Evolutionary conservation across 2,329 filamentous ascomycete genomes (phyloP).

Genomic region (Fusarium sp.): DNA sequence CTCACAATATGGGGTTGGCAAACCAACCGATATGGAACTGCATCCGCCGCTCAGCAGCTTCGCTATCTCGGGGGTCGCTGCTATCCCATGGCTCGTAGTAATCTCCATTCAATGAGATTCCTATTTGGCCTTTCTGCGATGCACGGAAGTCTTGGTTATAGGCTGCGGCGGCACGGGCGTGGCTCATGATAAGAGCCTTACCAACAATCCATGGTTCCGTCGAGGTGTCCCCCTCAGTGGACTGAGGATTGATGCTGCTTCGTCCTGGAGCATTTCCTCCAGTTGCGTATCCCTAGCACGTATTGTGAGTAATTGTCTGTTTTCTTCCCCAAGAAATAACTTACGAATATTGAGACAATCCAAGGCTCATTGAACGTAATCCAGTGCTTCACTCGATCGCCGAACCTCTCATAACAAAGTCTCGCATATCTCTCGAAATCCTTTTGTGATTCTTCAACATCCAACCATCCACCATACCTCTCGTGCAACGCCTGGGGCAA

Average conservation of each 20-base stretch:
- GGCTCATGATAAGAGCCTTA: conserved; percentile 50
- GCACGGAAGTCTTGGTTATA: conserved; percentile 49
- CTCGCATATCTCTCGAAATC: conserved; percentile 53
- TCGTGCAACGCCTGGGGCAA: conserved; percentile 50
- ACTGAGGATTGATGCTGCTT: conserved; percentile 42
- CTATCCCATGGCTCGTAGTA: conserved; percentile 52
- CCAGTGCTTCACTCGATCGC: conserved; percentile 54
- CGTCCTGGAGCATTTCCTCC: conserved; percentile 50
- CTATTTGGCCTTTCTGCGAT: conserved; percentile 47
- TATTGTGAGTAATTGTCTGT: neutral
- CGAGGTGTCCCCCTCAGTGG: conserved; percentile 47
- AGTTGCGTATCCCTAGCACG: conserved; percentile 45
- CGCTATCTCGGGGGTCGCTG: conserved; percentile 37
- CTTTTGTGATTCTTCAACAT: conserved; percentile 45
- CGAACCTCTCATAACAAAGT: conserved; percentile 52
- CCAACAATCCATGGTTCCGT: conserved; percentile 52
- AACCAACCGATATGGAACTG: conserved; percentile 55
- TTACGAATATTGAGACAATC: conserved; percentile 51
- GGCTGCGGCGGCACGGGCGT: conserved; percentile 46
- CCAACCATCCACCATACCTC: conserved; percentile 50
- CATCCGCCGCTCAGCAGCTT: conserved; percentile 50
- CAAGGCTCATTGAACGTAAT: conserved; percentile 54
- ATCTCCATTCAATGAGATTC: conserved; percentile 52
- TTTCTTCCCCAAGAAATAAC: neutral
- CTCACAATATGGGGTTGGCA: conserved; percentile 51